Base-by-base conservation (phyloP, 495 filamentous ascomycete species). In the Beverwykella pulmonaria region DNA sequence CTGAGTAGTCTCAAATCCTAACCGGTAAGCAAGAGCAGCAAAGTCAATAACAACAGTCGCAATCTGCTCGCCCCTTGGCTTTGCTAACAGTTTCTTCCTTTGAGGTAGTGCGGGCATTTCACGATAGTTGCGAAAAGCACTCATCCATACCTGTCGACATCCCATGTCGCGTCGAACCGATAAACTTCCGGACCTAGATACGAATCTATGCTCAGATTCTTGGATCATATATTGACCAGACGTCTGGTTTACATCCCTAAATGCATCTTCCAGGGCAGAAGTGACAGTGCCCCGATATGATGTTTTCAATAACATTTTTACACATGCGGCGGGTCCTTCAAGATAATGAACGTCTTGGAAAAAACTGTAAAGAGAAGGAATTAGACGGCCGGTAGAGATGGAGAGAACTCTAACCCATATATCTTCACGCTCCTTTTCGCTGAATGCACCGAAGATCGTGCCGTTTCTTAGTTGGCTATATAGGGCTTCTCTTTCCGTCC, bases 391-490 rank as follows among this genome's bases (percentile, higher is more conserved):
- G 2, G 20, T 10, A 44, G 55, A 46, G 34, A 46, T 47, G 22
- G 34, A 59, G 20, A 59, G 55, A 3, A 59, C 39, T 20, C 47
- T 26, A 20, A 3, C 22, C 55, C 19, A 59, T 29, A 59, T 46
- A 22, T 2, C 39, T 47, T 59, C 19, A 14, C 34, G 22, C 22
- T 59, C 55, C 27, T 47, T 3, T 25, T 59, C 19, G 22, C 14
- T 59, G 47, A 59, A 59, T 14, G 39, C 34, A 47, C 55, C 29
- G 29, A 59, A 59, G 14, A 59, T 59, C 39, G 20, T 59, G 27
- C 34, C 34, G 19, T 19, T 19, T 7, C 39, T 15, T 10, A 59
- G 47, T 29, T 59, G 19, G 12, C 55, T 26, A 26, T 59, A 47
- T 59, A 59, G 47, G 4, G 2, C 9, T 46, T 46, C 39, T n/a